Percentiles rank a stretch among this genome's conserved stretches.
Evolutionary conservation across 257 asterid genomes (phyloP).

Genomic region (Leonotis leonurus): DNA sequence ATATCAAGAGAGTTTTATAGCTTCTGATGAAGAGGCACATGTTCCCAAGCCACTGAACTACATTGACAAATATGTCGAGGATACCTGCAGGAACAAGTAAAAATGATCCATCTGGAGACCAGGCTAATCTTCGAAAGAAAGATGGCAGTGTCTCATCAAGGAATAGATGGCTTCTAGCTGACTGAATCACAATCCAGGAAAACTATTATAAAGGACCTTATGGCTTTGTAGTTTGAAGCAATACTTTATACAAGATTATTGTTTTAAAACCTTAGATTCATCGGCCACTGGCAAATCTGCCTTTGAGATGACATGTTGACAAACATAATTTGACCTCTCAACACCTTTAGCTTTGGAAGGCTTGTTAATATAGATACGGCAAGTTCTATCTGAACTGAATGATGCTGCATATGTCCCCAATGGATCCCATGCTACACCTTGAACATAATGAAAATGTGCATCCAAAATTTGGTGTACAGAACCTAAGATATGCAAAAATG

Average conservation of each 20-base stretch:
- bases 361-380: slow-evolving; percentile 69
- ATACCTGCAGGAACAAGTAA: slow-evolving; percentile 94
- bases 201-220: slow-evolving; percentile 7
- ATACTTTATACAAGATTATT: not conserved
- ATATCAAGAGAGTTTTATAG: not conserved
- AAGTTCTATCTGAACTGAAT: slow-evolving; percentile 92
- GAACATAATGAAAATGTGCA: slow-evolving; percentile 90
- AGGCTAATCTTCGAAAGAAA: slow-evolving; percentile 89
- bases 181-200: slow-evolving; percentile 39
- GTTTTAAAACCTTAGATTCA: slow-evolving; percentile 72
- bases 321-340: slow-evolving; percentile 62
- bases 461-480: slow-evolving; percentile 83
- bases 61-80: not conserved
- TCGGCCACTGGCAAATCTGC: slow-evolving; percentile 52
- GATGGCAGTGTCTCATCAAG: slow-evolving; percentile 96
- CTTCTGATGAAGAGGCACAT: not conserved
- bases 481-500: slow-evolving; percentile 36
- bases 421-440: slow-evolving; percentile 98
- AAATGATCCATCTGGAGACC: slow-evolving; percentile 99
- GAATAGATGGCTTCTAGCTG: slow-evolving; percentile 74
- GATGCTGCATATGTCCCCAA: slow-evolving; percentile 79
- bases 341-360: slow-evolving; percentile 75
- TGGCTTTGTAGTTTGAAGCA: not conserved
- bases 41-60: no score
- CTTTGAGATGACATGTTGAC: slow-evolving; percentile 79